Evolutionary conservation across 176 grass and related monocot genomes (phyloP), one percentile per base, ranked within the genome.

Genomic region (Oryza meridionalis): DNA sequence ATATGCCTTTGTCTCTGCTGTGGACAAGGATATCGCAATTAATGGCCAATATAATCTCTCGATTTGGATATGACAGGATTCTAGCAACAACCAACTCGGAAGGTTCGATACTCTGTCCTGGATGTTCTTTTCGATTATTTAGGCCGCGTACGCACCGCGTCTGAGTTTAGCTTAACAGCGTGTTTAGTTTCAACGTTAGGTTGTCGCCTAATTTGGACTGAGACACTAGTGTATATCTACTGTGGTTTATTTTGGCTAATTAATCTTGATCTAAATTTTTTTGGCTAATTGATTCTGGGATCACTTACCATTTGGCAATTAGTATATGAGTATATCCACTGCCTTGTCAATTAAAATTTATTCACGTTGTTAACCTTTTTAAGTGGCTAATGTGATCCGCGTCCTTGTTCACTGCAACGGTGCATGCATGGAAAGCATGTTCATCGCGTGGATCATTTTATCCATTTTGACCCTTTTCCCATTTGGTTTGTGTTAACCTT

Each of bases 31-130:
- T 25, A 59, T 1, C n/a, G 2, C 16, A 21, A 24, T 15, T 22
- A 38, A 50, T 29, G 25, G 7, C 19, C 55, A 43, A 38, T 87
- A 25, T 9, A 62, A 62, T 62, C 21, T 9, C 3, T 24, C 58
- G 58, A 62, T 62, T 24, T 62, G 58, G 78, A 69, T 80, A 12
- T 9, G 65, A 80, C 33, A 69, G 4, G 84, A 51, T 45, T 74
- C 59, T 3, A 67, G 37, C 46, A 17, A 40, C 70, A 73, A 38
- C 59, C 4, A 4, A 9, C 5, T 49, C 0, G 40, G 11, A 44
- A 77, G 49, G 49, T 45, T 85, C 43, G 38, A 0, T 78, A 24
- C 51, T 25, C 27, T 70, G 74, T 26, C 17, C 24, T 17, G 61
- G 29, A 58, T 71, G 25, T 64, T 11, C 50, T 64, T 51, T 70